These are phyloP conservation scores for Warburgia ugandensis DNA, from an alignment of 164 flowering plant genomes.

Conservation along the genomic window DNA sequence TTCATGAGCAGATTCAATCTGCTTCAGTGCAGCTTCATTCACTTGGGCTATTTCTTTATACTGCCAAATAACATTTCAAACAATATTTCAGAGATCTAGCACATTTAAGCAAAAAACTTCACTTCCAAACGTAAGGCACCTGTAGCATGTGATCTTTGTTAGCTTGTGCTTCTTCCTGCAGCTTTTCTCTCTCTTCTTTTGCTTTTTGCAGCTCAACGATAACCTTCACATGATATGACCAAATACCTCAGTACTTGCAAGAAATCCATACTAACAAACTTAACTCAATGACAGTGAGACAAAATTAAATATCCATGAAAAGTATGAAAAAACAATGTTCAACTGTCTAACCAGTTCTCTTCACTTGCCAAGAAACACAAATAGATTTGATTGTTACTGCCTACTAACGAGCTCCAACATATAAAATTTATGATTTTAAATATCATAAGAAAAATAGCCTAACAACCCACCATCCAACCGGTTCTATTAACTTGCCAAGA, in stretches of 20 bases:
- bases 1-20: conserved; percentile 76
- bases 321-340: too few species aligned
- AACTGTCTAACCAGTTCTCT: too few species aligned
- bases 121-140: conserved; percentile 28
- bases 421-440: too few species aligned
- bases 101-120: not conserved
- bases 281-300: too few species aligned
- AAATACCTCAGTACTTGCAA: not conserved
- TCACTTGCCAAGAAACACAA: too few species aligned
- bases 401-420: too few species aligned
- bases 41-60: conserved; percentile 86
- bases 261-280: not conserved
- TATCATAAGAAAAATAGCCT: too few species aligned
- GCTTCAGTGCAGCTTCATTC: conserved; percentile 76
- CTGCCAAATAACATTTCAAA: conserved; percentile 27
- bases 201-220: conserved; percentile 24
- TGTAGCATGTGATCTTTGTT: conserved; percentile 84
- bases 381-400: too few species aligned
- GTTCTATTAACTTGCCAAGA: too few species aligned
- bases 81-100: not conserved
- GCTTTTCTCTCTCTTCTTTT: conserved; percentile 54
- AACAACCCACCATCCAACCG: too few species aligned
- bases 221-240: conserved; percentile 19
- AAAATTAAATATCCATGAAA: too few species aligned
- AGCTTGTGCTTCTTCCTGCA: conserved; percentile 57